These are phyloP conservation scores for Aristolochia californica DNA, from an alignment of 164 flowering plant species.

Conservation along the genomic window DNA sequence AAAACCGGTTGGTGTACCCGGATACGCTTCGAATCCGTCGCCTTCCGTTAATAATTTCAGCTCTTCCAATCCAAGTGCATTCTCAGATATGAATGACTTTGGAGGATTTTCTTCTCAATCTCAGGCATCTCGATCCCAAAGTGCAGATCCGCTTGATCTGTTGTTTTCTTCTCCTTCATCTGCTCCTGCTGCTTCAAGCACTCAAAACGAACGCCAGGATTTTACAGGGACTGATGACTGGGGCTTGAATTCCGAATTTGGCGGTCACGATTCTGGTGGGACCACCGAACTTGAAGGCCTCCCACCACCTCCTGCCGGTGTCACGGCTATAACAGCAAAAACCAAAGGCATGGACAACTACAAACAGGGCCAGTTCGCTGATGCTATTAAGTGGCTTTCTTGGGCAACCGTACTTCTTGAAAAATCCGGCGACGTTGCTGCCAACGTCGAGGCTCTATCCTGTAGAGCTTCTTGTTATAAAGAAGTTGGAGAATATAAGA, in stretches of 20 bases:
- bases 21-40: slow-evolving; percentile 10
- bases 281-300: slow-evolving; percentile 91
- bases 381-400: slow-evolving; percentile 96
- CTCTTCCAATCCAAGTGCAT: slow-evolving; percentile 17
- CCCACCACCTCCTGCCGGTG: slow-evolving; percentile 89
- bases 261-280: slow-evolving; percentile 30
- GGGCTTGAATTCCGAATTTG: slow-evolving; percentile 58
- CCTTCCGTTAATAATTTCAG: slow-evolving; percentile 13
- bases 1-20: slow-evolving; percentile 6
- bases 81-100: slow-evolving; percentile 30
- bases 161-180: slow-evolving; percentile 48
- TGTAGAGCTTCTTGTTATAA: slow-evolving; percentile 91
- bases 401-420: slow-evolving; percentile 81
- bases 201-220: neutral
- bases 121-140: slow-evolving; percentile 23
- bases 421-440: slow-evolving; percentile 51
- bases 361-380: slow-evolving; percentile 93
- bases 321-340: slow-evolving; percentile 62
- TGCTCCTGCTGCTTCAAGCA: slow-evolving; percentile 21
- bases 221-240: slow-evolving; percentile 44
- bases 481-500: slow-evolving; percentile 97
- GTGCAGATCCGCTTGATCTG: slow-evolving; percentile 51
- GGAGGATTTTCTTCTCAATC: slow-evolving; percentile 23
- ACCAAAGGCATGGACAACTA: slow-evolving; percentile 77
- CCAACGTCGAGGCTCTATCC: slow-evolving; percentile 50